These are phyloP conservation scores for Fragosphaeria purpurea DNA, from an alignment of 2,329 filamentous ascomycete genomes.

Conservation along the genomic window DNA sequence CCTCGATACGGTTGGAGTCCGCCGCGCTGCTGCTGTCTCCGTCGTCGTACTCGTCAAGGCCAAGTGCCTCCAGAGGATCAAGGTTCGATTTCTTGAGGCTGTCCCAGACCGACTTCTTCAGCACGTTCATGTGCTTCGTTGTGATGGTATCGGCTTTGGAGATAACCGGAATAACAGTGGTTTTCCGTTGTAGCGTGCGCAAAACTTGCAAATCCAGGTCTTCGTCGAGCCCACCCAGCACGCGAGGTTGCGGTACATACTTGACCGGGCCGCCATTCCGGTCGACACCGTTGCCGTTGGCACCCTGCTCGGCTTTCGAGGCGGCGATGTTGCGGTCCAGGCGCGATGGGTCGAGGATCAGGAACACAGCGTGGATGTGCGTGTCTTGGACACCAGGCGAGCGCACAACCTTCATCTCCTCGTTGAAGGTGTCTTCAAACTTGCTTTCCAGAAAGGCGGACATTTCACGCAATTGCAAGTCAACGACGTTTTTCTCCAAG, in stretches of 20 bases:
- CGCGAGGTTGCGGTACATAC: conserved; percentile 30
- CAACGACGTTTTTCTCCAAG: conserved; percentile 87
- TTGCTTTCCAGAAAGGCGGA: conserved; percentile 90
- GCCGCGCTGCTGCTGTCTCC: conserved; percentile 29
- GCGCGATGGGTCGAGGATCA: conserved; percentile 78
- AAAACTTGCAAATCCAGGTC: conserved; percentile 86
- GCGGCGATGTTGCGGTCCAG: conserved; percentile 74
- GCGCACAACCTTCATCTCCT: conserved; percentile 95
- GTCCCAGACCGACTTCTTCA: conserved; percentile 86
- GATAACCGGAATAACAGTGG: conserved; percentile 88
- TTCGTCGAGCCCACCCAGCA: conserved; percentile 67
- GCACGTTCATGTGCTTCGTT: conserved; percentile 81
- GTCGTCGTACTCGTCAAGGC: conserved; percentile 65
- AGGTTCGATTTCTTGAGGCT: conserved; percentile 77
- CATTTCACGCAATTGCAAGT: conserved; percentile 87
- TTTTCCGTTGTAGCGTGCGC: conserved; percentile 81
- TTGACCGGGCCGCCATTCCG: conserved; percentile 38
- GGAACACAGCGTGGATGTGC: conserved; percentile 92
- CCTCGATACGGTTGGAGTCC: conserved; percentile 42
- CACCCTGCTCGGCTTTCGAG: conserved; percentile 37
- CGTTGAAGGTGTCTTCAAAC: conserved; percentile 93
- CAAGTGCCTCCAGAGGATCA: conserved; percentile 79
- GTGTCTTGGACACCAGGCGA: conserved; percentile 90
- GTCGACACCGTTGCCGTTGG: conserved; percentile 33
- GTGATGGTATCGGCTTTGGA: conserved; percentile 96